Base-by-base conservation (phyloP, 306 rosid species). In the Quercus agrifolia region DNA sequence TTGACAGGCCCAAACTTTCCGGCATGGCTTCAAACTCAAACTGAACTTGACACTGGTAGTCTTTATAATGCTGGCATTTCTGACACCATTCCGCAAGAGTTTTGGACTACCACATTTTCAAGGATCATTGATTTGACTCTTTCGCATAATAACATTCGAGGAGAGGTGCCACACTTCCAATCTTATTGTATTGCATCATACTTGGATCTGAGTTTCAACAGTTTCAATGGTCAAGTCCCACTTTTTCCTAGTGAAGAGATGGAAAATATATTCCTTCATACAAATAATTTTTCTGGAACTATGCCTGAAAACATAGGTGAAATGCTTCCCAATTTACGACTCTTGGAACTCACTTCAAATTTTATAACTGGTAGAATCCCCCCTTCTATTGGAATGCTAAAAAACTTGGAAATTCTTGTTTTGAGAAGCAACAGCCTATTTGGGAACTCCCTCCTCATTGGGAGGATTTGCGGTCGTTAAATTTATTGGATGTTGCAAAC, bases 341-440 rank as follows among this genome's bases (percentile, higher is more conserved):
- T 35, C 44, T 6, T 35, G 59, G 21, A 55, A 5, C n/a, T 55
- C 10, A 0, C 25, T 19, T 73, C 41, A 23, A 51, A 0, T 2
- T 23, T 51, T 71, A 5, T 6, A 9, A 9, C 4, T 25, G 11
- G 21, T 71, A 31, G 75, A 25, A 71, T 71, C 28, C 62, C 61
- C 28, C 6, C 5, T 11, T 49, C 75, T 0, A 23, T 71, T 8
- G 5, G 62, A 46, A 10, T 31, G 21, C 14, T 28, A 15, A 31
- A 33, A 25, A 0, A 1, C 2, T 56, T 17, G 6, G 2, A 1
- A 13, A 0, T 3, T 28, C 3, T 73, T 19, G 0, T 17, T 9
- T 8, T 73, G 14, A 2, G 7, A 17, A 9, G 11, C 18, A 73
- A 73, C 20, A 5, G 18, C 30, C 27, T 55, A 25, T 55, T 17